A percentile compares a stretch with the other conserved stretches of the same genome.
phyloP scores from a whole-genome alignment of 192 early-diverging fungal species.

The Coemansia sp. region DNA sequence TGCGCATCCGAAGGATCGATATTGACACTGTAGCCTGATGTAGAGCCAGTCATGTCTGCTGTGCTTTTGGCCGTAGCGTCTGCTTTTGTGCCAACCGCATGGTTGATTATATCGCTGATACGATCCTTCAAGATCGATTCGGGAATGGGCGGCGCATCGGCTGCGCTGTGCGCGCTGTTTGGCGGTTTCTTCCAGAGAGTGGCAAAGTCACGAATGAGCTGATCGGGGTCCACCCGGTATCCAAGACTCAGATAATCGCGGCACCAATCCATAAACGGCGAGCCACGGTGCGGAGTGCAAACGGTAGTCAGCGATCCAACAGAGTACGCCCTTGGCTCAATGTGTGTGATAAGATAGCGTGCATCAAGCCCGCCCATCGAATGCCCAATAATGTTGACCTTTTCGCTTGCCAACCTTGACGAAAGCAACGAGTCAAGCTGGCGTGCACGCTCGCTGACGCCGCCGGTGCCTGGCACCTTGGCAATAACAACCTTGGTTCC shows the following conservation, averaged over 20 bases:
- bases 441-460: slow-evolving; percentile 73
- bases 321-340: slow-evolving; percentile 66
- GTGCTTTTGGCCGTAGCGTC: not conserved
- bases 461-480: slow-evolving; percentile 72
- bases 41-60: not conserved
- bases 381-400: slow-evolving; percentile 88
- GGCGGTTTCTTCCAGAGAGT: slow-evolving; percentile 29
- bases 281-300: slow-evolving; percentile 92
- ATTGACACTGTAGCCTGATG: slow-evolving; percentile 6
- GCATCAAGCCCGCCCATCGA: slow-evolving; percentile 97
- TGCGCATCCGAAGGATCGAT: slow-evolving; percentile 34
- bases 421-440: slow-evolving; percentile 72
- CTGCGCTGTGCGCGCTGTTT: not conserved
- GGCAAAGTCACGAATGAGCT: slow-evolving; percentile 53
- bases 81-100: slow-evolving; percentile 18
- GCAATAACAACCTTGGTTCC: slow-evolving; percentile 83
- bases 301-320: slow-evolving; percentile 86
- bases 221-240: slow-evolving; percentile 51
- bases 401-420: slow-evolving; percentile 33
- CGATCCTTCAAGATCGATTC: slow-evolving; percentile 29
- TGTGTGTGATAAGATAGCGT: slow-evolving; percentile 86
- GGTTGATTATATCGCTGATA: slow-evolving; percentile 34
- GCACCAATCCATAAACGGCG: slow-evolving; percentile 93
- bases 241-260: slow-evolving; percentile 84
- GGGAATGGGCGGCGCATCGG: slow-evolving; percentile 11